These are phyloP conservation scores for Monilinia fructicola DNA, from an alignment of 2,329 filamentous ascomycete species.

Conservation along the genomic window DNA sequence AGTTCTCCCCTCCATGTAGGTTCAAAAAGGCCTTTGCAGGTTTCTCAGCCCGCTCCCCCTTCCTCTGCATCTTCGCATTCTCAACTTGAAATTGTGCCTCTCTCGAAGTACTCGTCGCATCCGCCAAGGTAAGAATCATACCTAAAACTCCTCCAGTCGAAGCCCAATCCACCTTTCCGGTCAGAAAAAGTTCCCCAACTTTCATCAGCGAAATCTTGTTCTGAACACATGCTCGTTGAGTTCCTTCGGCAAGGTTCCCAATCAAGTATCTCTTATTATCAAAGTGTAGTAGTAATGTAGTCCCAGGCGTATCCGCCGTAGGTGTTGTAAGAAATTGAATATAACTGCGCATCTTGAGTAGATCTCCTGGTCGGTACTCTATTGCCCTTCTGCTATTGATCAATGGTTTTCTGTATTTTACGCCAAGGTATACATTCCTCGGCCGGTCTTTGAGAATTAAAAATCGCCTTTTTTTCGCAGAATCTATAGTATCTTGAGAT, in stretches of 20 bases:
- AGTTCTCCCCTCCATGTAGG: conserved; percentile 79
- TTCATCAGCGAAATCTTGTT: conserved; percentile 64
- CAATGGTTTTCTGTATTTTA: not conserved
- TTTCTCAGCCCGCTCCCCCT: conserved; percentile 31
- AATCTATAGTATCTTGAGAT: not conserved
- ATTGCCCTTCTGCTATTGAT: not conserved
- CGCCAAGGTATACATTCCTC: conserved; percentile 16
- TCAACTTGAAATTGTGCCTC: conserved; percentile 40
- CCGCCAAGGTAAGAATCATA: conserved; percentile 79
- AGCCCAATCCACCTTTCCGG: conserved; percentile 73
- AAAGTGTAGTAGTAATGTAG: conserved; percentile 74
- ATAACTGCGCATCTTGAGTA: conserved; percentile 65
- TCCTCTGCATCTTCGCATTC: conserved; percentile 30
- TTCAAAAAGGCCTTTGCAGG: conserved; percentile 48
- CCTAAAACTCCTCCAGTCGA: conserved; percentile 81
- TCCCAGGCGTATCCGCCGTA: conserved; percentile 84
- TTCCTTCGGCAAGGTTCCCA: conserved; percentile 79
- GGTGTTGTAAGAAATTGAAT: conserved; percentile 78
- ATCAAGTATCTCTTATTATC: conserved; percentile 82
- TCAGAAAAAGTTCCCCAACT: conserved; percentile 77
- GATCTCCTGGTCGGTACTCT: not conserved
- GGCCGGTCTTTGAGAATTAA: not conserved
- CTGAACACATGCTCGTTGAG: conserved; percentile 67
- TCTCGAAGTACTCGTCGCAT: conserved; percentile 53
- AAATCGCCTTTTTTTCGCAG: not conserved